phyloP scores from a whole-genome alignment of 2,329 filamentous ascomycete genomes.

The Fusarium drepaniforme region DNA sequence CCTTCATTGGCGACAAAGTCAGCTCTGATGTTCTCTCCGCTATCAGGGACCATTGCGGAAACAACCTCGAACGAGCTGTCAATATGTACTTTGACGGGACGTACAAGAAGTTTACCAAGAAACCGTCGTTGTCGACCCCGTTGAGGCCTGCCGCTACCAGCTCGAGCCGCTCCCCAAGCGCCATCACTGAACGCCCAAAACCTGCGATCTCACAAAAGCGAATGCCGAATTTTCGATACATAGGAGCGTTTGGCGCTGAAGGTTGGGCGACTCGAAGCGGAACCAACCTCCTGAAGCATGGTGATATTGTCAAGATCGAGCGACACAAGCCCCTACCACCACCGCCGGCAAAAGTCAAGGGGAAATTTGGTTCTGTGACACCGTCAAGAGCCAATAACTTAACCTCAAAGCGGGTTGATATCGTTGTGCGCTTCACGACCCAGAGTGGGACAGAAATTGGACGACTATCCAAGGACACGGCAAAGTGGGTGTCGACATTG shows the following conservation, averaged over 20 bases:
- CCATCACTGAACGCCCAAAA: conserved; percentile 17
- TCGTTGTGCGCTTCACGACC: conserved; percentile 93
- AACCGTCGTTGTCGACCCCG: conserved; percentile 24
- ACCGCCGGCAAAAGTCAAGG: conserved; percentile 58
- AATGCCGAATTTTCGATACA: conserved; percentile 71
- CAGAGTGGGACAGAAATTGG: conserved; percentile 84
- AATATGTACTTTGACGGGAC: conserved; percentile 80
- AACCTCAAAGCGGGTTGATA: conserved; percentile 79
- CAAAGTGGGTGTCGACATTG: conserved; percentile 91
- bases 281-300: conserved; percentile 78
- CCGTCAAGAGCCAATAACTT: conserved; percentile 57
- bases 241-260: conserved; percentile 91
- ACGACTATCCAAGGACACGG: conserved; percentile 85
- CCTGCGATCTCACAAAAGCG: conserved; percentile 28
- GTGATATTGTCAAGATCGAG: conserved; percentile 88
- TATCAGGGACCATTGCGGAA: conserved; percentile 66
- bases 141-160: conserved; percentile 10
- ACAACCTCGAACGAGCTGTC: conserved; percentile 71
- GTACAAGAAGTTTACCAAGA: conserved; percentile 65
- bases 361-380: conserved; percentile 53
- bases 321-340: conserved; percentile 80
- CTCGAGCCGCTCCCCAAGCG: conserved; percentile 20
- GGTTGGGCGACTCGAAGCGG: conserved; percentile 95
- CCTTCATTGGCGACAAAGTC: conserved; percentile 70
- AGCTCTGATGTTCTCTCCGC: conserved; percentile 59